Evolutionary conservation across 148 eudicot genomes (phyloP).

Genomic region (Vaccinium macrocarpon): DNA sequence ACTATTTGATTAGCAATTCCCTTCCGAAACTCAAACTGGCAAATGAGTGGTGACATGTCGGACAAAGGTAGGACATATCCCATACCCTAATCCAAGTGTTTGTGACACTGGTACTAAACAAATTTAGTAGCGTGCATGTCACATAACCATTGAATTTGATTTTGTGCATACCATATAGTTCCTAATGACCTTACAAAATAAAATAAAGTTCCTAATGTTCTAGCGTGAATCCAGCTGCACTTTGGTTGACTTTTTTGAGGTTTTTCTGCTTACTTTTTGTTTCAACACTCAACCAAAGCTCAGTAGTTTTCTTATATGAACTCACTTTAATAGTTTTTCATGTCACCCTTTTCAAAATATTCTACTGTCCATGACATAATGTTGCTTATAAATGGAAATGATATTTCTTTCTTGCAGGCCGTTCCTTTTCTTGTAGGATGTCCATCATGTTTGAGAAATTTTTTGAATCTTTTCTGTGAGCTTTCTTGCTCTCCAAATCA

Average conservation of each 20-base stretch:
- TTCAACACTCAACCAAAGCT: background rate
- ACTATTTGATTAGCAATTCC: background rate
- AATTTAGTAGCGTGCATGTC: background rate
- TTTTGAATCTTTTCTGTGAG: conserved; percentile 70
- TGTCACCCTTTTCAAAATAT: background rate
- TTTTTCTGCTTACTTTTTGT: background rate
- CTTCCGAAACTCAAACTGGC: background rate
- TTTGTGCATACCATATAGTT: background rate
- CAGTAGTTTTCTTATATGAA: background rate
- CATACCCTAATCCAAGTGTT: background rate
- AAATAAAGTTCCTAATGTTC: background rate
- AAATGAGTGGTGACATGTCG: background rate
- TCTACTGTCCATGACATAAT: background rate
- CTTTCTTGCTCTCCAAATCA: conserved; percentile 76
- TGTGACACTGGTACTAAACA: background rate
- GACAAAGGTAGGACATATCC: background rate
- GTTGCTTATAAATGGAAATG: background rate
- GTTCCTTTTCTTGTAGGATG: conserved; percentile 65
- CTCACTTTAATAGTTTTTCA: background rate
- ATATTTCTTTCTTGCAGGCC: conserved; percentile 41
- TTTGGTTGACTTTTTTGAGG: background rate
- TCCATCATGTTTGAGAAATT: conserved; percentile 76
- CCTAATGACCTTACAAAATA: background rate
- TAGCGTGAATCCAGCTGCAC: background rate
- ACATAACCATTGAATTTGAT: background rate